Evolutionary conservation across 108 stramenopile genomes (phyloP).

Genomic region (Schizochytrium sp.): DNA sequence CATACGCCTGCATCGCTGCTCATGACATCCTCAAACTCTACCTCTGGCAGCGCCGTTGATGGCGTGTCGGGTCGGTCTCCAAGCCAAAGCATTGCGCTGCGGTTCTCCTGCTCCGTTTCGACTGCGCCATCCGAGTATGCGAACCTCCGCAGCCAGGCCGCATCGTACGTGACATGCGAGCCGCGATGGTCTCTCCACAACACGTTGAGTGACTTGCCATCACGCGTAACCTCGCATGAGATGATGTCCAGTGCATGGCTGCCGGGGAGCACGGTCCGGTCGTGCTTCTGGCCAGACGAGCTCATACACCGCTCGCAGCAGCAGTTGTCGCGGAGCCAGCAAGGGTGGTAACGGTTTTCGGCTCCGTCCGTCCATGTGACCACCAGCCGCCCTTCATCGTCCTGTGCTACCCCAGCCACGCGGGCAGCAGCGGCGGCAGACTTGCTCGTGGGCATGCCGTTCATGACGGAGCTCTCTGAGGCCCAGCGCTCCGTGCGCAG

Average conservation of each 20-base stretch:
- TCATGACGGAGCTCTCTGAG: no score
- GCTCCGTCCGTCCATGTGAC: constrained; percentile 58
- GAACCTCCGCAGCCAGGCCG: constrained; percentile 51
- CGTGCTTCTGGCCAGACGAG: constrained; percentile 49
- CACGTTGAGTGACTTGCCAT: not conserved
- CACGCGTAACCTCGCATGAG: constrained; percentile 21
- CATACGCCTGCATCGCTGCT: not conserved
- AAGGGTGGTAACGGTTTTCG: constrained; percentile 17
- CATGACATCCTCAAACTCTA: constrained; percentile 6
- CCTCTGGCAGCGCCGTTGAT: not conserved
- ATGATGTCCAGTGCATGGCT: constrained; percentile 11
- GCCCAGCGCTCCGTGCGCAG: no score
- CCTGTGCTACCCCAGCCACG: not conserved
- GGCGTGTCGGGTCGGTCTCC: not conserved
- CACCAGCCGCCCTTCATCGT: constrained; percentile 20
- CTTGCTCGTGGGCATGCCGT: no score
- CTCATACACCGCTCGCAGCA: constrained; percentile 48
- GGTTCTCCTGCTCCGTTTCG: not conserved
- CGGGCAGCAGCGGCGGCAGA: not conserved
- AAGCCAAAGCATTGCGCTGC: not conserved
- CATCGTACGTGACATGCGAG: constrained; percentile 49
- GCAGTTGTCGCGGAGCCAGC: constrained; percentile 63
- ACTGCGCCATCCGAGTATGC: constrained; percentile 18
- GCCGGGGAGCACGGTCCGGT: constrained; percentile 37
- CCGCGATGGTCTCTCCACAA: constrained; percentile 49